These are phyloP conservation scores for Eucalyptus curtisii DNA, from an alignment of 345 rosid genomes.

Conservation along the genomic window DNA sequence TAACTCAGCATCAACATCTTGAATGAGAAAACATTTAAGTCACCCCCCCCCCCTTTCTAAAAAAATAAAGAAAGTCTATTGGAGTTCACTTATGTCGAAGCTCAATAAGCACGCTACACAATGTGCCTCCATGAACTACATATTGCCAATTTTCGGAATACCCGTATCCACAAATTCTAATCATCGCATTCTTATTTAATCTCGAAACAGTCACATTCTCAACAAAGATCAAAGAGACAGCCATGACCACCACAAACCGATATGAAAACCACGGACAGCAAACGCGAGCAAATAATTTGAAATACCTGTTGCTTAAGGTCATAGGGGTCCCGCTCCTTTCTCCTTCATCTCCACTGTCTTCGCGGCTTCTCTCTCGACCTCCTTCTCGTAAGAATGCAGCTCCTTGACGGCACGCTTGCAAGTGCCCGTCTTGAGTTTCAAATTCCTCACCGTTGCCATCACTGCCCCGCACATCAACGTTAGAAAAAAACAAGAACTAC, in stretches of 20 bases:
- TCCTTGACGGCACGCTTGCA: constrained; percentile 76
- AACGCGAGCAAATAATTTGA: not conserved
- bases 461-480: not conserved
- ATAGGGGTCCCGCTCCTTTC: constrained; percentile 78
- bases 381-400: constrained; percentile 81
- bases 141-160: not conserved
- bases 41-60: too few relatives aligned
- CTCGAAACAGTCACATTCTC: not conserved
- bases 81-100: not conserved
- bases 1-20: not conserved
- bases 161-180: too few relatives aligned
- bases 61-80: too few relatives aligned
- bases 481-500: not conserved
- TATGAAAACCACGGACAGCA: not conserved
- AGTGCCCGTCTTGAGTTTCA: constrained; percentile 65
- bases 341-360: constrained; percentile 86
- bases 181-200: not conserved
- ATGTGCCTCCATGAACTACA: not conserved
- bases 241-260: not conserved
- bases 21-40: not conserved
- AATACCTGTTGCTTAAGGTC: constrained; percentile 91
- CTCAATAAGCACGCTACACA: not conserved
- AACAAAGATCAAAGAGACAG: not conserved
- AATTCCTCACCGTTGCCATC: constrained; percentile 60
- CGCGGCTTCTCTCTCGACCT: constrained; percentile 85